Evolutionary conservation across 2,329 filamentous ascomycete species (phyloP).

Genomic region (Sporothrix inflata): DNA sequence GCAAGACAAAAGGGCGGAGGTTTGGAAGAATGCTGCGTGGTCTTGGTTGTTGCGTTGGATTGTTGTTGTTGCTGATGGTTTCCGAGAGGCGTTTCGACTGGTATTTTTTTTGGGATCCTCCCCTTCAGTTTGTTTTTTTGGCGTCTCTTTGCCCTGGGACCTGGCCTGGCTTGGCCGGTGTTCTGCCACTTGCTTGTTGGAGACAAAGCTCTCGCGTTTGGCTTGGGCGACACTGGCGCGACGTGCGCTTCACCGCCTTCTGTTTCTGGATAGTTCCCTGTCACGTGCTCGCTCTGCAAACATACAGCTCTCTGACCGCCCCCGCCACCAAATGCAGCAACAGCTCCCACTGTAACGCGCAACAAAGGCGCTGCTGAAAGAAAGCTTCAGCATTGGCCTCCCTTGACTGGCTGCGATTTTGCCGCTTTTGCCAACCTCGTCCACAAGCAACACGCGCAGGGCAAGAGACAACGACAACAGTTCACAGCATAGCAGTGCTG

Average conservation of each 20-base stretch:
- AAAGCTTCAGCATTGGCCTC: neutral
- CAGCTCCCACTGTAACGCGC: neutral
- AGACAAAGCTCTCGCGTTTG: conserved; percentile 13
- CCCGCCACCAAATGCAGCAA: neutral
- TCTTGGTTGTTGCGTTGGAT: conserved; percentile 1
- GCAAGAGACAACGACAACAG: neutral
- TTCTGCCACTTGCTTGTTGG: conserved; percentile 2
- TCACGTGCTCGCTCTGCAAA: conserved; percentile 5
- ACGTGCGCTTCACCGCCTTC: conserved; percentile 14
- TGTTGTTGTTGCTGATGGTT: conserved; percentile 13
- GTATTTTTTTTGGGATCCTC: conserved; percentile 1
- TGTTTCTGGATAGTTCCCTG: neutral
- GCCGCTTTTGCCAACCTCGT: conserved; percentile 20
- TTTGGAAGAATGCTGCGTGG: conserved; percentile 9
- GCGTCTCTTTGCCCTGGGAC: conserved; percentile 9
- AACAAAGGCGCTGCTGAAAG: neutral
- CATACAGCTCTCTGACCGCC: neutral
- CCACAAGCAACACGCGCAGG: neutral
- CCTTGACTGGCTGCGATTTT: conserved; percentile 12
- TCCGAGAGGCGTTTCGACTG: neutral
- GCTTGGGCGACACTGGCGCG: neutral
- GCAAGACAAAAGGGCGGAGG: neutral
- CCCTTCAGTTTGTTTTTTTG: conserved; percentile 11
- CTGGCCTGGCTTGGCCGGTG: neutral
- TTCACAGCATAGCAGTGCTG: neutral